phyloP scores from a whole-genome alignment of 2,329 filamentous ascomycete species.

The Trichoderma sp. region DNA sequence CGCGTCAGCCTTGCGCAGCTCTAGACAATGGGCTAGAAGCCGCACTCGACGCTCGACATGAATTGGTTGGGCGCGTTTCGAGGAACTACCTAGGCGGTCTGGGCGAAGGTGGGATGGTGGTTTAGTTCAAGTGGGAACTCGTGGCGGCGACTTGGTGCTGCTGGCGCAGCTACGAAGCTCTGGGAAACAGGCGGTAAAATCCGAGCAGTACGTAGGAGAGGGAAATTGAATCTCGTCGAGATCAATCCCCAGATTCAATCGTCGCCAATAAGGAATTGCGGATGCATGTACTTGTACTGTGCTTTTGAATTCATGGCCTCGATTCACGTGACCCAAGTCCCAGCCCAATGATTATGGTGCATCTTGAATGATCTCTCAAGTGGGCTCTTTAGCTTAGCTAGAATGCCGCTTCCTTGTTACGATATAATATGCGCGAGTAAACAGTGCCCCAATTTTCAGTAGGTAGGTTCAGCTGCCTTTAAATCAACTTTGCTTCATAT shows the following conservation, averaged over 20 bases:
- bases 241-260: neutral
- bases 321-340: slow-evolving; percentile 11
- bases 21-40: slow-evolving; percentile 22
- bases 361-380: slow-evolving; percentile 7
- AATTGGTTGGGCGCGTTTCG: slow-evolving; percentile 22
- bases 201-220: neutral
- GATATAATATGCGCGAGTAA: neutral
- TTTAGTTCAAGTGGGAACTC: slow-evolving; percentile 14
- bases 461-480: neutral
- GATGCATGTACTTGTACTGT: neutral
- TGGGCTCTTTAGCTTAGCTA: neutral
- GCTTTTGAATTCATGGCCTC: slow-evolving; percentile 1
- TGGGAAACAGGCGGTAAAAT: neutral
- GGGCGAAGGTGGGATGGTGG: slow-evolving; percentile 21
- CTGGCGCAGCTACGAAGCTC: neutral
- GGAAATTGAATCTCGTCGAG: neutral
- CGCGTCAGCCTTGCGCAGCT: slow-evolving; percentile 23
- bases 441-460: neutral
- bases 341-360: slow-evolving; percentile 12
- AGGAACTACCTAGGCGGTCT: slow-evolving; percentile 20
- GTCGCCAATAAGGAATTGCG: slow-evolving; percentile 7
- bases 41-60: slow-evolving; percentile 23
- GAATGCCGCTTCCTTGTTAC: neutral
- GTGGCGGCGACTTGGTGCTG: neutral
- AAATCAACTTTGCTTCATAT: neutral